Conservation (phyloP, 108 stramenopile species). For the Cyclostephanos invisitatus region DNA sequence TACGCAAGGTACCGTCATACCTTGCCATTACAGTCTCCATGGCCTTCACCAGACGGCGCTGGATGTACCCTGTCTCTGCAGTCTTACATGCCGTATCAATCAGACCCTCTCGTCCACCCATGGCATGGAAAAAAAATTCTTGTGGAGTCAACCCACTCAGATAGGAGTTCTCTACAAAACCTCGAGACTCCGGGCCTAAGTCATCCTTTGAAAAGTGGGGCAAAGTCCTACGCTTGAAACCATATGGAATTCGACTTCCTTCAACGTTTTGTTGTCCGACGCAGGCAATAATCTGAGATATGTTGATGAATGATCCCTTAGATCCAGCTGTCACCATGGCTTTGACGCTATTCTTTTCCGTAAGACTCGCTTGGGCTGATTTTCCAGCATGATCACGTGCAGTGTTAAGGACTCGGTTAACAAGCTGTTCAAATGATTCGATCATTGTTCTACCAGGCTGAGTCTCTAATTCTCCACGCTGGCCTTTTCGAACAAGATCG, state of each 20-base stretch:
- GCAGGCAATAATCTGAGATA: conserved; percentile 99
- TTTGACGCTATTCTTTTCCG: conserved; percentile 96
- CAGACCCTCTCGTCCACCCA: conserved; percentile 98
- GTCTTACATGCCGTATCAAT: conserved; percentile 99
- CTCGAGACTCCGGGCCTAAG: conserved; percentile 95
- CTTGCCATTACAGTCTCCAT: conserved; percentile 97
- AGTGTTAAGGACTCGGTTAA: conserved; percentile 96
- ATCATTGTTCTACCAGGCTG: conserved; percentile 99
- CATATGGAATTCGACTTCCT: conserved; percentile 98
- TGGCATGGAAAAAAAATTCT: conserved; percentile 99
- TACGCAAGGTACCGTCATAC: conserved; percentile 98
- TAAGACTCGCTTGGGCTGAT: conserved; percentile 87
- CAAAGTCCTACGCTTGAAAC: conserved; percentile 95
- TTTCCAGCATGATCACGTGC: conserved; percentile 97
- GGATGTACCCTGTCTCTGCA: conserved; percentile 99
- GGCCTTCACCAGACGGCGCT: conserved; percentile 98
- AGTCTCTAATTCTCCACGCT: conserved; percentile 92
- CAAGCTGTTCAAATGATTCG: conserved; percentile 96
- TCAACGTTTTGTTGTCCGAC: conserved; percentile 99
- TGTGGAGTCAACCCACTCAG: conserved; percentile 95
- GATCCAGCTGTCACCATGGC: conserved; percentile 98
- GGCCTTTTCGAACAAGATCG: conserved; percentile 96
- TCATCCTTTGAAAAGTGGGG: conserved; percentile 99
- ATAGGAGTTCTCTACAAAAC: conserved; percentile 99
- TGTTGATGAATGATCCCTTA: conserved; percentile 98